Conservation (phyloP, 345 rosid species). For the Eucalyptus lansdowneana region DNA sequence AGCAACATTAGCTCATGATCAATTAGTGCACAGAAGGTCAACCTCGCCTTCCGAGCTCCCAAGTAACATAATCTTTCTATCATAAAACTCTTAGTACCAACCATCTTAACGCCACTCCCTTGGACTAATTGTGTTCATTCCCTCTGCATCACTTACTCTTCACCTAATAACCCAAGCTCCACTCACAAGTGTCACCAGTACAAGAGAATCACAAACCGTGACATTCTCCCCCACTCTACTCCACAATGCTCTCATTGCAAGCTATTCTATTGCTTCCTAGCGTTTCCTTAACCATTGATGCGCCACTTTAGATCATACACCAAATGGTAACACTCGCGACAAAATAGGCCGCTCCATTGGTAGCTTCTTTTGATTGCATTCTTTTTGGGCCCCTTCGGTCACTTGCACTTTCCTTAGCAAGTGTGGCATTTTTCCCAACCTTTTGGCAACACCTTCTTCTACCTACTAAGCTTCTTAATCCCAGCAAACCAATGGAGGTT, state of each 20-base stretch:
- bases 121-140: rapidly evolving
- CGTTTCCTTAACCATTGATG: too few relatives aligned
- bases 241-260: rapidly evolving
- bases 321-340: too few relatives aligned
- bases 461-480: too few relatives aligned
- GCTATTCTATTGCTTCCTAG: too few relatives aligned
- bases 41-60: rapidly evolving
- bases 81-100: rapidly evolving
- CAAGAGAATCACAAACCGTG: too few relatives aligned
- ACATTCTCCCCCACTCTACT: rapidly evolving
- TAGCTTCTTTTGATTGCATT: too few relatives aligned
- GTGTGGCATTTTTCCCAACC: too few relatives aligned
- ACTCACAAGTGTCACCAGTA: too few relatives aligned
- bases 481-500: too few relatives aligned
- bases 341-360: rapidly evolving
- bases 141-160: rapidly evolving
- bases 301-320: rapidly evolving
- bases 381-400: rapidly evolving
- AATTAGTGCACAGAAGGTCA: rapidly evolving
- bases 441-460: too few relatives aligned
- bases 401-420: too few relatives aligned
- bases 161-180: rapidly evolving
- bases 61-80: too few relatives aligned
- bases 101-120: rapidly evolving
- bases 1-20: rapidly evolving